Evolutionary conservation across 371 early-diverging fungal species (phyloP).

Genomic region (Smittium mucronatum): DNA sequence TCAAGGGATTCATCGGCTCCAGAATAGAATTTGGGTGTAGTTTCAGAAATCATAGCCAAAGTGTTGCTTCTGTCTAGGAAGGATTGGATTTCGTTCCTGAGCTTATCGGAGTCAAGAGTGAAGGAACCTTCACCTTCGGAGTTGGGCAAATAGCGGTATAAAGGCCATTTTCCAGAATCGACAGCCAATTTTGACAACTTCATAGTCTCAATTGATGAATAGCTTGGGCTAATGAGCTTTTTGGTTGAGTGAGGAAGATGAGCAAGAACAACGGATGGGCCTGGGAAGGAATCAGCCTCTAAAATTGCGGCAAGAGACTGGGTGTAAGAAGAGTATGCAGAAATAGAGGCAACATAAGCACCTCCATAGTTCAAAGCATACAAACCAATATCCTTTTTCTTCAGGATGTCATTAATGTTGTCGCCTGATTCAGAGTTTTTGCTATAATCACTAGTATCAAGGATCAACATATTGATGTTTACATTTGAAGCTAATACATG

Average conservation of each 20-base stretch:
- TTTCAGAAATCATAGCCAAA: slow-evolving; percentile 52
- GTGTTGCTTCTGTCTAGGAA: slow-evolving; percentile 76
- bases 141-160: slow-evolving; percentile 85
- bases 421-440: slow-evolving; percentile 16
- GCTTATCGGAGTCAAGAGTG: slow-evolving; percentile 68
- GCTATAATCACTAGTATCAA: slow-evolving; percentile 69
- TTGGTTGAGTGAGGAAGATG: slow-evolving; percentile 55
- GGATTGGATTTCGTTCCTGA: slow-evolving; percentile 61
- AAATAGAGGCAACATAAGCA: slow-evolving; percentile 80
- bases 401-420: slow-evolving; percentile 20
- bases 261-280: slow-evolving; percentile 78
- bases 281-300: slow-evolving; percentile 81
- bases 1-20: slow-evolving; percentile 37
- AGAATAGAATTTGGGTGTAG: slow-evolving; percentile 45
- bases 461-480: slow-evolving; percentile 75
- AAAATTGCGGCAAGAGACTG: slow-evolving; percentile 72
- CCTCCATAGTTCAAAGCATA: slow-evolving; percentile 87
- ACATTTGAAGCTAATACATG: slow-evolving; percentile 70
- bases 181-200: slow-evolving; percentile 81
- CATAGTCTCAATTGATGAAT: slow-evolving; percentile 47
- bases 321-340: slow-evolving; percentile 70
- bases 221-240: slow-evolving; percentile 21
- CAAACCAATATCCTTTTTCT: slow-evolving; percentile 87
- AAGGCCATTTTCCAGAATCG: slow-evolving; percentile 81
- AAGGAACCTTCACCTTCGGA: slow-evolving; percentile 49